A percentile compares a stretch with the other conserved stretches of the same genome.
Evolutionary conservation across 805 yeast genomes (phyloP).

Genomic region (Kazachstania psychrophila): DNA sequence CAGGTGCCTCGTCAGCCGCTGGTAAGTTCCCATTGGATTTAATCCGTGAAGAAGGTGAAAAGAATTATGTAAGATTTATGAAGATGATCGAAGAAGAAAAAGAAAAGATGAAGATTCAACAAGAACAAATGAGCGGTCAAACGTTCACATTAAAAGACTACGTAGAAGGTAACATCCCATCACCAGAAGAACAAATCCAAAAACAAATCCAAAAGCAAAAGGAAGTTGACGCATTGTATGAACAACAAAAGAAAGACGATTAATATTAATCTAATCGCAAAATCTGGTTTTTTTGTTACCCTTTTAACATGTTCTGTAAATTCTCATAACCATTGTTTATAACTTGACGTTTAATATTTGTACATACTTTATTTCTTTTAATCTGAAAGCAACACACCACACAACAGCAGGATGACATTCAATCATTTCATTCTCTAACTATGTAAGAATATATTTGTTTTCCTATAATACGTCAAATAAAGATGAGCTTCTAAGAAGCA

Average conservation of each 20-base stretch:
- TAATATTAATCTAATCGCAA: not conserved
- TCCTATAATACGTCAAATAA: too few species aligned
- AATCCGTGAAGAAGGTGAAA: constrained; percentile 86
- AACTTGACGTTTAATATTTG: not conserved
- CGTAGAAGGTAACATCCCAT: constrained; percentile 73
- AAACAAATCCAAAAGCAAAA: constrained; percentile 35
- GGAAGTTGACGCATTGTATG: constrained; percentile 31
- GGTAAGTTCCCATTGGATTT: constrained; percentile 65
- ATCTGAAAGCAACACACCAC: too few species aligned
- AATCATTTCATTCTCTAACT: too few species aligned
- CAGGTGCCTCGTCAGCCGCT: constrained; percentile 7
- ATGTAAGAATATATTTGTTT: too few species aligned
- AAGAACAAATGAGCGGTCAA: constrained; percentile 75
- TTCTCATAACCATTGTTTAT: not conserved
- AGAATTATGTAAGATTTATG: constrained; percentile 75
- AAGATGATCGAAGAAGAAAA: constrained; percentile 80
- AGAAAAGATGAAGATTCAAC: constrained; percentile 48
- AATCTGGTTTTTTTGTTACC: too few species aligned
- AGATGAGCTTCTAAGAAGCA: too few species aligned
- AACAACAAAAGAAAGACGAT: constrained; percentile 19
- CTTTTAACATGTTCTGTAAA: too few species aligned
- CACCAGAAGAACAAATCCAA: constrained; percentile 53
- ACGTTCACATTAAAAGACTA: constrained; percentile 69
- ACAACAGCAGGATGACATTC: too few species aligned
- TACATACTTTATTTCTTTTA: too few species aligned